A percentile compares a stretch with the other conserved stretches of the same genome.
phyloP scores from a whole-genome alignment of 805 yeast genomes.

The Priceomyces medius region DNA sequence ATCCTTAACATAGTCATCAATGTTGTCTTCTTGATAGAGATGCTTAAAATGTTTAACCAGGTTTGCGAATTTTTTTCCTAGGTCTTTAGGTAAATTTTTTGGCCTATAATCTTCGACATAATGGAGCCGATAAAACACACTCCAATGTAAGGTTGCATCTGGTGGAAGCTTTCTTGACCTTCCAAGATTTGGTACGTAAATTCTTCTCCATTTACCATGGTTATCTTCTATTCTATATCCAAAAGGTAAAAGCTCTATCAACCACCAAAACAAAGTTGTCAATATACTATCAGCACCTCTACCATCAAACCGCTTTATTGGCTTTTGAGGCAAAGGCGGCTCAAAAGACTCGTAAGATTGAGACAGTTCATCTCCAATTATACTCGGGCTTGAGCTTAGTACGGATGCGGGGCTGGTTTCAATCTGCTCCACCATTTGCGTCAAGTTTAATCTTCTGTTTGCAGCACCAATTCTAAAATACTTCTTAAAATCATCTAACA shows the following conservation, averaged over 20 bases:
- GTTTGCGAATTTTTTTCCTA: conserved; percentile 18
- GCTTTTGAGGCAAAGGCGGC: conserved; percentile 3
- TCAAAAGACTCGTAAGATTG: background rate
- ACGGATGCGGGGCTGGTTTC: conserved; percentile 6
- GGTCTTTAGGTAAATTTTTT: conserved; percentile 17
- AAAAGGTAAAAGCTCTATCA: conserved; percentile 58
- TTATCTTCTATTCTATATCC: conserved; percentile 49
- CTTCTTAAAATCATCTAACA: background rate
- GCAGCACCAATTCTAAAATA: background rate
- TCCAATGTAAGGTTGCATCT: conserved; percentile 58
- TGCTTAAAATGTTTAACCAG: conserved; percentile 17
- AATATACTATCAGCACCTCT: conserved; percentile 31
- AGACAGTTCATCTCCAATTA: background rate
- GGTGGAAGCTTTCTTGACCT: conserved; percentile 49
- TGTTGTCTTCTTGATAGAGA: conserved; percentile 6
- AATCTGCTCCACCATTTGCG: conserved; percentile 8
- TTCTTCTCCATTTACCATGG: conserved; percentile 50
- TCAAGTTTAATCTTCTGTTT: conserved; percentile 4
- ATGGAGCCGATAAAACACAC: conserved; percentile 56
- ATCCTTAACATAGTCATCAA: conserved; percentile 12
- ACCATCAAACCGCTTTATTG: conserved; percentile 34
- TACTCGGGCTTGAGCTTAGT: background rate
- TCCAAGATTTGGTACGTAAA: conserved; percentile 58
- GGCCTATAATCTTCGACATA: conserved; percentile 48
- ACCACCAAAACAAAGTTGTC: conserved; percentile 54